A percentile compares a stretch with the other conserved stretches of the same genome.
Evolutionary conservation across 805 yeast genomes (phyloP).

Genomic region (Cyberlindnera maritima): DNA sequence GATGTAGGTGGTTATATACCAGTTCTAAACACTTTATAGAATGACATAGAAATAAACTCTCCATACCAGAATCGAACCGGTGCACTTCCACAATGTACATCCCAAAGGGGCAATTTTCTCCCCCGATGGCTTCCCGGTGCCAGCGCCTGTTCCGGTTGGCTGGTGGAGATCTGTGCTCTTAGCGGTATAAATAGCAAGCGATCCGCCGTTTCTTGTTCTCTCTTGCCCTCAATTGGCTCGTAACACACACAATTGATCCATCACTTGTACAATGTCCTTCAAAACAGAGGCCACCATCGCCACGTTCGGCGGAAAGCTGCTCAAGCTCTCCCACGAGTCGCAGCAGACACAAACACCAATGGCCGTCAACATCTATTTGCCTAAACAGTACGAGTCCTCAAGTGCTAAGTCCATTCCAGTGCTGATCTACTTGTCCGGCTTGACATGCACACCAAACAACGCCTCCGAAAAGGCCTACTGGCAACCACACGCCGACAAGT

Average conservation of each 20-base stretch:
- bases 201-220: not conserved
- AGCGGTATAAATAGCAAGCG: not conserved
- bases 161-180: not conserved
- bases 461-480: constrained; percentile 92
- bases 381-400: constrained; percentile 42
- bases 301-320: constrained; percentile 71
- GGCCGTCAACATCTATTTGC: constrained; percentile 84
- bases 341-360: constrained; percentile 60
- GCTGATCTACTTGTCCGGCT: constrained; percentile 77
- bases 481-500: constrained; percentile 74
- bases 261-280: constrained; percentile 17
- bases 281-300: constrained; percentile 28
- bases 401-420: constrained; percentile 56
- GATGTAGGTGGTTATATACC: too few species aligned
- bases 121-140: not conserved
- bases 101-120: not conserved
- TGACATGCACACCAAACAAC: constrained; percentile 91
- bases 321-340: constrained; percentile 77
- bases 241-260: not conserved
- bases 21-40: too few species aligned
- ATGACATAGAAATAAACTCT: not conserved
- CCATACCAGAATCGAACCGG: not conserved
- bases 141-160: constrained; percentile 1
- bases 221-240: not conserved
- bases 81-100: not conserved